Percentiles rank a stretch among this genome's conserved stretches.
Conservation (phyloP, 1,139 yeast genomes). For the Candida dubliniensis region DNA sequence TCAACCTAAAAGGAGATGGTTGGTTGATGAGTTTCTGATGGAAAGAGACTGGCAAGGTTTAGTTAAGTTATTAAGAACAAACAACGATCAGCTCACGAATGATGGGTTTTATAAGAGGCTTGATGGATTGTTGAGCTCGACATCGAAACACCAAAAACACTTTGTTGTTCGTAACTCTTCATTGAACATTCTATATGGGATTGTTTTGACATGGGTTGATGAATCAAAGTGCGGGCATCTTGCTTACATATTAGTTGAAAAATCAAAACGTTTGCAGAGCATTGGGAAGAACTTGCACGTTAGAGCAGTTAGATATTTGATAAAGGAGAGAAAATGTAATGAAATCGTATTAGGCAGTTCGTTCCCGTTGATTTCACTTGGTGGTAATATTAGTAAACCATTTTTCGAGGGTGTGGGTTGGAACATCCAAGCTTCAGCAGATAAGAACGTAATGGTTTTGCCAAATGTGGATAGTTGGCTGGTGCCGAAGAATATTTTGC, state of each 20-base stretch:
- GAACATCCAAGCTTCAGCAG: slow-evolving; percentile 22
- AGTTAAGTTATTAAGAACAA: slow-evolving; percentile 40
- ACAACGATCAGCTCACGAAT: slow-evolving; percentile 18
- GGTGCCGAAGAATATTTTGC: slow-evolving; percentile 54
- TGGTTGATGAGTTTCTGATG: slow-evolving; percentile 58
- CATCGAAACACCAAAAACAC: slow-evolving; percentile 39
- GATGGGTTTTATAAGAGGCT: slow-evolving; percentile 34
- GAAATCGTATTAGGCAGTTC: slow-evolving; percentile 49
- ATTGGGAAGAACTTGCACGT: slow-evolving; percentile 59
- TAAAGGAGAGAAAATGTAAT: slow-evolving; percentile 45
- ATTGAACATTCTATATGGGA: slow-evolving; percentile 56
- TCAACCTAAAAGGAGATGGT: slow-evolving; percentile 51
- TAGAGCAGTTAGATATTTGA: slow-evolving; percentile 53
- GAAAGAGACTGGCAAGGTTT: slow-evolving; percentile 54
- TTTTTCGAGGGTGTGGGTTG: slow-evolving; percentile 44
- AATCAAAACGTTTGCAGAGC: slow-evolving; percentile 55
- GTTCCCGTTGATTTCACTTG: slow-evolving; percentile 52
- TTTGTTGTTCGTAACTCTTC: slow-evolving; percentile 64
- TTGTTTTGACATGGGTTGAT: slow-evolving; percentile 58
- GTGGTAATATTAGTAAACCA: slow-evolving; percentile 29
- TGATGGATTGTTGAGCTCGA: slow-evolving; percentile 30
- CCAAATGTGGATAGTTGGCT: slow-evolving; percentile 45
- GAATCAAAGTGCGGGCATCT: slow-evolving; percentile 45
- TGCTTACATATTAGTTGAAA: slow-evolving; percentile 53
- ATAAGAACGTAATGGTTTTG: slow-evolving; percentile 40